These are phyloP conservation scores for Ceratocystis papillata DNA, from an alignment of 2,329 filamentous ascomycete species.

Conservation along the genomic window DNA sequence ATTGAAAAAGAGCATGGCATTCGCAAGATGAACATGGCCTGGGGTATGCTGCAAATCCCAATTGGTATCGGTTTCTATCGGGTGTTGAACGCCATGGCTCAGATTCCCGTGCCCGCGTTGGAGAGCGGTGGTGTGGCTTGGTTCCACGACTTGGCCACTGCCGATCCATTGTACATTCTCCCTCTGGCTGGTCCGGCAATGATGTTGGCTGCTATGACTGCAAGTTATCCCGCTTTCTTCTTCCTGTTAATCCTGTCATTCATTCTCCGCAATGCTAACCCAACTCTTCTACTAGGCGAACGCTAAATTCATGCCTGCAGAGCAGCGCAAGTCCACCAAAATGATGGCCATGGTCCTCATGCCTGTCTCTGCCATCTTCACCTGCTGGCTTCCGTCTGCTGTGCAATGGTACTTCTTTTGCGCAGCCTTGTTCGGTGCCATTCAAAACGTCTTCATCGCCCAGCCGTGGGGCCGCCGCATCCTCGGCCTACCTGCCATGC, in stretches of 20 bases:
- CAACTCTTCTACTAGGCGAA: conserved; percentile 30
- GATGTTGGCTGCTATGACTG: conserved; percentile 48
- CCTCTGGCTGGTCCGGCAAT: conserved; percentile 50
- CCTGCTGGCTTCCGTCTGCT: conserved; percentile 39
- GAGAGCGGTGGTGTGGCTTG: conserved; percentile 61
- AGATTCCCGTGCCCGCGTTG: conserved; percentile 70
- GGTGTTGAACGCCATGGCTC: conserved; percentile 60
- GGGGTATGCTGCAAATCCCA: conserved; percentile 43
- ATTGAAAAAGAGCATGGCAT: conserved; percentile 32
- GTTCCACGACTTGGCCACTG: conserved; percentile 64
- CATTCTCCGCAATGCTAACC: conserved; percentile 25
- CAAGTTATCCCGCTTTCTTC: conserved; percentile 27
- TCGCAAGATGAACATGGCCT: conserved; percentile 31
- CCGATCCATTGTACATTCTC: conserved; percentile 68
- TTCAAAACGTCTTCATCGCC: conserved; percentile 33
- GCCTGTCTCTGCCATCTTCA: conserved; percentile 37
- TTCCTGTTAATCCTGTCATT: neutral
- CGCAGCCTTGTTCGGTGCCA: conserved; percentile 30
- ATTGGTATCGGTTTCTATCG: conserved; percentile 75
- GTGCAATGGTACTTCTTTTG: conserved; percentile 42
- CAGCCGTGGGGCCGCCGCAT: conserved; percentile 34
- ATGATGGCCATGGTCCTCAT: conserved; percentile 37
- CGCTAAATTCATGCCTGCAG: conserved; percentile 30
- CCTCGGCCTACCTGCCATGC: conserved; percentile 32
- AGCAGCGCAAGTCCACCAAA: conserved; percentile 34